phyloP scores from a whole-genome alignment of 2,329 filamentous ascomycete genomes.

The Aureobasidium leucospermi region DNA sequence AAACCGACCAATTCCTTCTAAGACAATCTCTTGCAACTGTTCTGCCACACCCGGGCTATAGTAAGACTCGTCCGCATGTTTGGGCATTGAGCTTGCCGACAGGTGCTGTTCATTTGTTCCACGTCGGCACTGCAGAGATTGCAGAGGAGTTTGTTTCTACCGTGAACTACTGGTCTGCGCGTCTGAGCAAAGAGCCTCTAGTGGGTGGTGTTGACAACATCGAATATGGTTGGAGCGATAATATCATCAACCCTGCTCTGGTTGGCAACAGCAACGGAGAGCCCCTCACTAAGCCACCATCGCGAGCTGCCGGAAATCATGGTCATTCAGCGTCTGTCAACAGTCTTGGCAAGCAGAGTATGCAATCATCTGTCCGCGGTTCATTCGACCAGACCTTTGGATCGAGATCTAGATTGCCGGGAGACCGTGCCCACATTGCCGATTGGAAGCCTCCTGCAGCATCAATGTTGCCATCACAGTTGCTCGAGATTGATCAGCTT shows the following conservation, averaged over 20 bases:
- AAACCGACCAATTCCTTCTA: constrained; percentile 77
- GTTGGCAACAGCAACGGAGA: constrained; percentile 22
- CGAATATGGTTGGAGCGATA: constrained; percentile 93
- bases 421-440: constrained; percentile 73
- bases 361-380: constrained; percentile 48
- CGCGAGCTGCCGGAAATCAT: constrained; percentile 14
- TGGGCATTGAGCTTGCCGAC: constrained; percentile 90
- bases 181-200: constrained; percentile 86
- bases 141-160: constrained; percentile 89
- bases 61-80: constrained; percentile 79
- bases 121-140: constrained; percentile 91
- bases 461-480: constrained; percentile 75
- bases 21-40: constrained; percentile 87
- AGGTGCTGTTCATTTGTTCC: constrained; percentile 95
- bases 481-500: constrained; percentile 75
- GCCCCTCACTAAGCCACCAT: not conserved
- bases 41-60: constrained; percentile 86
- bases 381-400: constrained; percentile 50
- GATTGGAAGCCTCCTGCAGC: constrained; percentile 88
- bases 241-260: constrained; percentile 56
- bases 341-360: constrained; percentile 26
- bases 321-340: constrained; percentile 17
- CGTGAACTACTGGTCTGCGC: constrained; percentile 95
- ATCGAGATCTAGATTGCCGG: constrained; percentile 62
- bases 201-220: constrained; percentile 92